A percentile compares a stretch with the other conserved stretches of the same genome.
phyloP scores from a whole-genome alignment of 306 rosid genomes.

The Glycine latifolia region DNA sequence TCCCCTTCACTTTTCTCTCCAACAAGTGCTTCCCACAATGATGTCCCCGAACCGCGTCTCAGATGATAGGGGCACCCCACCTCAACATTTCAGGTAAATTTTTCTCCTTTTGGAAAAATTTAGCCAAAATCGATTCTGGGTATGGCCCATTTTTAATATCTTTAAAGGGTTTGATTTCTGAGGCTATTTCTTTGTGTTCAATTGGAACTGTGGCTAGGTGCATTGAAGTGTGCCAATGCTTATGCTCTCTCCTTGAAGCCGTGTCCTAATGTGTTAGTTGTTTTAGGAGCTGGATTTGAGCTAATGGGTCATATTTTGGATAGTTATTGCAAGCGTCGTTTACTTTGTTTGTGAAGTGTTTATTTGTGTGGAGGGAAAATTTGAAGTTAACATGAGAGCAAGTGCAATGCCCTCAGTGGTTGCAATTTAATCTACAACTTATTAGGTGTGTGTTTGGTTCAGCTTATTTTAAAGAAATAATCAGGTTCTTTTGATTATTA shows the following conservation, averaged over 20 bases:
- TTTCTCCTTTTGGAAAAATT: not conserved
- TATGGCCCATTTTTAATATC: conserved; percentile 14
- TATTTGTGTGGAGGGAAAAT: not conserved
- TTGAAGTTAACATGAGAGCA: conserved; percentile 10
- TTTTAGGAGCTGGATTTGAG: conserved; percentile 34
- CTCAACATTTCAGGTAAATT: conserved; percentile 70
- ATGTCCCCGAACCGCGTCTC: conserved; percentile 77
- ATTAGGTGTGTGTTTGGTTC: not conserved
- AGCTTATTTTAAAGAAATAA: not conserved
- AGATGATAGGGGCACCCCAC: conserved; percentile 77
- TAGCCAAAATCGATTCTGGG: conserved; percentile 32
- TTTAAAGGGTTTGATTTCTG: conserved; percentile 30
- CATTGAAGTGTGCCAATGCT: conserved; percentile 13
- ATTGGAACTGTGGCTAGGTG: conserved; percentile 29
- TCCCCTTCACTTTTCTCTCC: no score
- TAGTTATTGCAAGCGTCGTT: conserved; percentile 7
- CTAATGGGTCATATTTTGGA: conserved; percentile 29
- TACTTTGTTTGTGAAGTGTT: not conserved
- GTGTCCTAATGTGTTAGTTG: conserved; percentile 22
- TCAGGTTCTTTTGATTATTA: not conserved
- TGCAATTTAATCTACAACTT: not conserved
- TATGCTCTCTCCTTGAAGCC: conserved; percentile 19
- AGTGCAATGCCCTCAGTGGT: not conserved
- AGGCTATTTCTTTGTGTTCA: conserved; percentile 7
- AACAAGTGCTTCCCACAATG: conserved; percentile 54